Percentiles rank a stretch among this genome's conserved stretches.
Evolutionary conservation across 805 yeast species (phyloP).

Genomic region (Candida cerambycidarum): DNA sequence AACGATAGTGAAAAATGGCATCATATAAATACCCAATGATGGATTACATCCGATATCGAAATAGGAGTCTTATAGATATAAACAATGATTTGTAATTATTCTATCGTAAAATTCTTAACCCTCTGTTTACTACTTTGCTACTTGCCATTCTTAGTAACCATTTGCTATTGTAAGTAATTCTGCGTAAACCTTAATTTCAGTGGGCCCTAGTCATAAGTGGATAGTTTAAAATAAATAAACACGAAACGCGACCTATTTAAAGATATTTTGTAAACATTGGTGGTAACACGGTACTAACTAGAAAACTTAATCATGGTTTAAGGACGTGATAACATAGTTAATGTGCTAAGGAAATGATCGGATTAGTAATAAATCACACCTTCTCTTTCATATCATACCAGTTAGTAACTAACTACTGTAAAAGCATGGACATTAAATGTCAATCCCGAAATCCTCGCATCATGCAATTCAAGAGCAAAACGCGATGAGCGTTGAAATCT

Average conservation of each 20-base stretch:
- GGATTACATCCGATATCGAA: conserved; percentile 5
- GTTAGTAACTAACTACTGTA: not conserved
- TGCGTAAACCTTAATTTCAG: conserved; percentile 2
- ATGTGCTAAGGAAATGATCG: not conserved
- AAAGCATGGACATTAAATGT: no score
- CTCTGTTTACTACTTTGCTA: not conserved
- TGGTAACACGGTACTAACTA: not conserved
- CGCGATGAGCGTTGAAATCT: conserved; percentile 5
- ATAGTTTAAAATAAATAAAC: not conserved
- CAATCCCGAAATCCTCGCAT: not conserved
- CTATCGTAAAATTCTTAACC: no score
- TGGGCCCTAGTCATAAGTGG: not conserved
- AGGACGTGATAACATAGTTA: not conserved
- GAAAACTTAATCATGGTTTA: not conserved
- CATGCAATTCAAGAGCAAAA: conserved; percentile 5
- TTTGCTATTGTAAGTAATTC: not conserved
- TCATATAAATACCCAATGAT: not conserved
- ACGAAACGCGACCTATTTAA: conserved; percentile 2
- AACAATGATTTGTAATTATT: conserved; percentile 1
- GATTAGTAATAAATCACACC: not conserved
- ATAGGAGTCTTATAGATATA: conserved; percentile 8
- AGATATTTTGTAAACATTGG: conserved; percentile 2
- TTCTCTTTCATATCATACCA: not conserved
- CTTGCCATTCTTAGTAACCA: not conserved
- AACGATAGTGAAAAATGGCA: no score